Evolutionary conservation across 2,329 filamentous ascomycete species (phyloP), one percentile per base, ranked within the genome.

Genomic region (Cytospora piceae): DNA sequence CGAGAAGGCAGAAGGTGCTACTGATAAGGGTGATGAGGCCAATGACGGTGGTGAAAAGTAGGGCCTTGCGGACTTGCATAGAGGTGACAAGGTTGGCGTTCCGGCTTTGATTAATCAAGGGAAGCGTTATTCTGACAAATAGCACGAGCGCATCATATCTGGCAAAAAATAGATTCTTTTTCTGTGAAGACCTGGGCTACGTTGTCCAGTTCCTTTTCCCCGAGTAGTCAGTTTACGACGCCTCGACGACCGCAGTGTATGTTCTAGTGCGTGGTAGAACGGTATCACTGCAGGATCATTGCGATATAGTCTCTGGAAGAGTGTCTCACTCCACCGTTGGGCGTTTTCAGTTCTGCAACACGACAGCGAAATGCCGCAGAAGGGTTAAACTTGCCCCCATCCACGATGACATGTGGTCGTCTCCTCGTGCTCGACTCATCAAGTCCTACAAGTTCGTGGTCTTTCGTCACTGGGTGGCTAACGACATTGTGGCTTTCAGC

Each of bases 1-100:
- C 11, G 71, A 71, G 27, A 69, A 70, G 46, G 57, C 42, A 2
- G 54, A 32, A 24, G 64, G 61, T n/a, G 67, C 58, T 11, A 29
- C 58, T 52, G 46, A 60, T 31, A 61, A 62, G 53, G 51, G 29
- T 20, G 55, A 55, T 29, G 54, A 52, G 27, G 54, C 57, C 42
- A 37, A n/a, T 42, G 37, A 31, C 11, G 27, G 8, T 46, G 27
- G 2, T 24, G 63, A 63, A n/a, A 56, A 63, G 34, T 60, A 56
- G 57, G 55, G 63, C 31, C 32, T 60, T 17, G 29, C 59, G 51
- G 52, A 49, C 37, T n/a, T 51, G 52, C 31, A 63, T 24, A 32
- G 22, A 46, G 31, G 20, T 29, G 14, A 46, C 27, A 24, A 63
- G 20, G 22, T 31, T 57, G 51, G 27, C 61, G 39, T 32, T 46